Base-by-base conservation (phyloP, 352 stramenopile genomes). In the Phytophthora crassamura region DNA sequence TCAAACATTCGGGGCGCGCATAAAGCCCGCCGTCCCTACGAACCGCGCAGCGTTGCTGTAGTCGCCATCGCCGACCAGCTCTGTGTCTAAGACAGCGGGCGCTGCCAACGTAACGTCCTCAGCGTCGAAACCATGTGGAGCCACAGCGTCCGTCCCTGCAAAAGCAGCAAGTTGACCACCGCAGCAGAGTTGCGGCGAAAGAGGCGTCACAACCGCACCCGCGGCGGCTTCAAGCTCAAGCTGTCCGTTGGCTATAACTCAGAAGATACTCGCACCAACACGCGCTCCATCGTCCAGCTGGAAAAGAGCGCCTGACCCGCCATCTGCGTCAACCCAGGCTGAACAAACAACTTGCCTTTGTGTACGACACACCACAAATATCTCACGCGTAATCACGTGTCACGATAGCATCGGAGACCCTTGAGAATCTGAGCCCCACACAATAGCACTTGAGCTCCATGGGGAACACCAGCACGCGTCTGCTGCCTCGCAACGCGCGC, bases 321-420 rank as follows among this genome's bases (percentile, higher is more conserved):
- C 41, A 48, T 48, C 41, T 48, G 41, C 15, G 39, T 8, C 39
- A 25, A 5, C 34, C 28, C 39, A 42, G 22, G 22, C 22, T 59
- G 39, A 59, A 25, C 22, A 3, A 4, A 3, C 45, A 74, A 46
- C 77, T 81, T 59, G 60, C 43, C 43, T 88, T 84, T 56, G 49
- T 67, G 28, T 80, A 25, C 3, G 65, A 4, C 70, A 48, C 53
- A 75, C 53, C 50, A 80, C 14, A 87, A 74, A 75, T 87, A 89
- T 74, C 49, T 11, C 69, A 89, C 59, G 60, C 73, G 58, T 84
- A 74, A 60, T 71, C 63, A 41, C 38, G 64, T 45, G 69, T 35
- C 7, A 22, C 25, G 12, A 50, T 82, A 2, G 34, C 39, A 28
- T 49, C 43, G 46, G 45, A 41, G 50, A 47, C 34, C 10, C 33